phyloP scores from a whole-genome alignment of 2,329 filamentous ascomycete genomes.

The Annulohypoxylon truncatum region DNA sequence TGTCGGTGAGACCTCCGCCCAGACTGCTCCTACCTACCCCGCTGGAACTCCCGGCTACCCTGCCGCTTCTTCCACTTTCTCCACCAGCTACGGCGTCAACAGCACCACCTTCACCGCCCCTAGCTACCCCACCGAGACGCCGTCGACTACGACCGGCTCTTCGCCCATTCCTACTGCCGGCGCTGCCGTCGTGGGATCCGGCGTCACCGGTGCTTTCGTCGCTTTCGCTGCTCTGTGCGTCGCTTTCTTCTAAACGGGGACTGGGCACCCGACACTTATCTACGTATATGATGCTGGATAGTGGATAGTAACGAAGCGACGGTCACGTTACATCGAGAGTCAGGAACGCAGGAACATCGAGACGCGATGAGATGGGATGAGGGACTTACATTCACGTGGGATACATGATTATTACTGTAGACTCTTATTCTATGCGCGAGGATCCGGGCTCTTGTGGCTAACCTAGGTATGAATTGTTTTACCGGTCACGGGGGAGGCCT shows the following conservation, averaged over 20 bases:
- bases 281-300: background rate
- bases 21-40: constrained; percentile 17
- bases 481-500: background rate
- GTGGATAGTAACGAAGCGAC: constrained; percentile 11
- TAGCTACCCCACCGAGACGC: constrained; percentile 17
- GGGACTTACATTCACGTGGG: constrained; percentile 9
- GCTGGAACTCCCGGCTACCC: constrained; percentile 22
- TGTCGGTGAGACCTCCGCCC: constrained; percentile 8
- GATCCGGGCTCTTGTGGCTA: background rate
- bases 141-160: constrained; percentile 21
- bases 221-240: constrained; percentile 43
- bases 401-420: constrained; percentile 17
- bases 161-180: constrained; percentile 40
- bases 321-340: background rate
- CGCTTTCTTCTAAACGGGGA: constrained; percentile 38
- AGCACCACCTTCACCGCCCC: constrained; percentile 67
- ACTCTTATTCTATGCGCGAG: constrained; percentile 22
- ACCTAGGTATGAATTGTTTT: background rate
- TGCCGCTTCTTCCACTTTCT: constrained; percentile 24
- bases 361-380: constrained; percentile 6
- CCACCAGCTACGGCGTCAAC: constrained; percentile 39
- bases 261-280: too few species aligned
- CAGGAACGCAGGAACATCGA: background rate
- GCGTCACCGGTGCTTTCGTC: constrained; percentile 41
- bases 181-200: constrained; percentile 34